phyloP scores from a whole-genome alignment of 2,329 filamentous ascomycete genomes.

The Talaromyces piceae region DNA sequence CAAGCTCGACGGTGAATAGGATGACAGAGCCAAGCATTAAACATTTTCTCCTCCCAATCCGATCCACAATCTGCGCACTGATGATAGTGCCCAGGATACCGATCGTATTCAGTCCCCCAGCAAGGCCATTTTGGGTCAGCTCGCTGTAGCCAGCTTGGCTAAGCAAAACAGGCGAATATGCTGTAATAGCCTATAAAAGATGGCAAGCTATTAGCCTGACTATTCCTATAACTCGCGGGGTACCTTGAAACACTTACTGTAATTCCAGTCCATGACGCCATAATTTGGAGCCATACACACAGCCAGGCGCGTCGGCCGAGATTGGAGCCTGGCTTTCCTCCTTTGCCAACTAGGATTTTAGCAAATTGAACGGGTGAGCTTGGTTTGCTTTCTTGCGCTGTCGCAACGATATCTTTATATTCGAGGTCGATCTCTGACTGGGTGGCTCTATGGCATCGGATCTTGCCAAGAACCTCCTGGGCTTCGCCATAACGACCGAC shows the following conservation, averaged over 20 bases:
- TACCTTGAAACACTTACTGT: constrained; percentile 16
- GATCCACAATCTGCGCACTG: constrained; percentile 45
- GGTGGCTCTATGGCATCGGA: constrained; percentile 16
- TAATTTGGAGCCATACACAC: constrained; percentile 40
- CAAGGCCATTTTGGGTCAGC: constrained; percentile 38
- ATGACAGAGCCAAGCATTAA: constrained; percentile 34
- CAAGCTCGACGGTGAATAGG: constrained; percentile 37
- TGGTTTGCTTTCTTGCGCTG: constrained; percentile 22
- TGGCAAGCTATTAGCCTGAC: no score
- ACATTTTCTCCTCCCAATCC: constrained; percentile 38
- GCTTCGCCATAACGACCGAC: constrained; percentile 40
- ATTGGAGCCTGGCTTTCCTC: constrained; percentile 24
- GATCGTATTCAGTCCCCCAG: constrained; percentile 46
- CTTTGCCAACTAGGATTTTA: constrained; percentile 29
- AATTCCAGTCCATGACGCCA: constrained; percentile 40
- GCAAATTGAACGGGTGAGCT: constrained; percentile 33
- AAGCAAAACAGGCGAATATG: constrained; percentile 24
- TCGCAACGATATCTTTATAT: constrained; percentile 29
- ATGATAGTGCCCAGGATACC: constrained; percentile 47
- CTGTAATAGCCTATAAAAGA: constrained; percentile 23
- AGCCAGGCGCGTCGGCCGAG: constrained; percentile 37
- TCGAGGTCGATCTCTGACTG: constrained; percentile 25
- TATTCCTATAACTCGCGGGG: no score
- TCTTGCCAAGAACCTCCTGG: constrained; percentile 38
- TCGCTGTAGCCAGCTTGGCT: constrained; percentile 31